Evolutionary conservation across 352 stramenopile genomes (phyloP).

Genomic region (Phytopythium litorale): DNA sequence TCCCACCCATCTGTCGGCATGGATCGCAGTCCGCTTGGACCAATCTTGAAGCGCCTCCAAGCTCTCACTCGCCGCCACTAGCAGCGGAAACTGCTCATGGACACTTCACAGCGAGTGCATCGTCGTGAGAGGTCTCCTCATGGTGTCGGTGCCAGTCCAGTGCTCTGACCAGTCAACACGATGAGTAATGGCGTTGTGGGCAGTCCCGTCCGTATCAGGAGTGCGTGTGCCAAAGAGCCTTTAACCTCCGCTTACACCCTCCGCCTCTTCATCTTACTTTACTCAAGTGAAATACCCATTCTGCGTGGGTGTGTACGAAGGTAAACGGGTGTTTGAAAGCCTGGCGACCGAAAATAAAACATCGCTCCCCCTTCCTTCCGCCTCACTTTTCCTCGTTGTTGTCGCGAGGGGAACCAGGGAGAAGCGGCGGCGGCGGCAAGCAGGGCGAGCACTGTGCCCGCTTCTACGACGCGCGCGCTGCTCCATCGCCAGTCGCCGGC

Average conservation of each 20-base stretch:
- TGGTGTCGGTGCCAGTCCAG: not conserved
- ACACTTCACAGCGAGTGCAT: no score
- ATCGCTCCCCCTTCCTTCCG: not conserved
- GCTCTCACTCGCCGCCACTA: no score
- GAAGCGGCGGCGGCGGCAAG: slow-evolving; percentile 1
- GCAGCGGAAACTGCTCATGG: no score
- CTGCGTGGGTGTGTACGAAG: not conserved
- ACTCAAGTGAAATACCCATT: not conserved
- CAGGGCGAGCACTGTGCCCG: not conserved
- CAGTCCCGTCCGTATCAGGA: not conserved
- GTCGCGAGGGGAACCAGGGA: not conserved
- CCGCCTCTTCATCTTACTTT: not conserved
- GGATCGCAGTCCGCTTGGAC: no score
- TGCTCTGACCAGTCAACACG: not conserved
- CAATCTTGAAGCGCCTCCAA: no score
- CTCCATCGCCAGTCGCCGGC: not conserved
- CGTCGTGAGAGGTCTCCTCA: not conserved
- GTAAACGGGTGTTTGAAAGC: slow-evolving; percentile 1
- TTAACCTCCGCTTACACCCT: not conserved
- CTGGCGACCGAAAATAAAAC: slow-evolving; percentile 1
- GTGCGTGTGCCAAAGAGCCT: not conserved
- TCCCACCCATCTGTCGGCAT: no score
- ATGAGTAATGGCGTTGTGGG: not conserved
- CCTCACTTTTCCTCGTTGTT: slow-evolving; percentile 7
- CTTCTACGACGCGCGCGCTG: not conserved